phyloP scores from a whole-genome alignment of 176 grass and related monocot genomes.

The Tillandsia leiboldiana region DNA sequence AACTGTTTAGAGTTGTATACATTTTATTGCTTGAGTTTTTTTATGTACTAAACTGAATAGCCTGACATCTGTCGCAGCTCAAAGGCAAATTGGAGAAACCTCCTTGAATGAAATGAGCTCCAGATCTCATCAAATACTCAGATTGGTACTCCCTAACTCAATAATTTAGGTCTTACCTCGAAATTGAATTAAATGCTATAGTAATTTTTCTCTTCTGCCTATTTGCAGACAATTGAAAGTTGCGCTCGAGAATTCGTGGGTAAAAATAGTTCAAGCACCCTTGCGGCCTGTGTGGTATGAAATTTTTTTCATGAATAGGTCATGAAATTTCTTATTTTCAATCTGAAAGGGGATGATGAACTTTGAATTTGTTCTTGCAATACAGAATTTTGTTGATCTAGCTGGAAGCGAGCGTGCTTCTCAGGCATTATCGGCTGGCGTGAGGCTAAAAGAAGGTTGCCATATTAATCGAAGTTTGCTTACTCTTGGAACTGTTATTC shows the following conservation, averaged over 20 bases:
- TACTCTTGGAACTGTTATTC: constrained; percentile 88
- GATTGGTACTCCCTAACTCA: constrained; percentile 42
- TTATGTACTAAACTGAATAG: constrained; percentile 4
- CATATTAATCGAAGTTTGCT: constrained; percentile 91
- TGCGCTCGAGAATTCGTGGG: constrained; percentile 39
- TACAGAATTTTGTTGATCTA: constrained; percentile 90
- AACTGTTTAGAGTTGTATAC: background rate
- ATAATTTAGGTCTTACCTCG: constrained; percentile 12
- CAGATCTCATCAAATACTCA: constrained; percentile 92
- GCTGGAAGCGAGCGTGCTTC: constrained; percentile 92
- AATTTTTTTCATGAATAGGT: constrained; percentile 3
- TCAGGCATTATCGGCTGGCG: constrained; percentile 48
- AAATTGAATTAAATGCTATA: background rate
- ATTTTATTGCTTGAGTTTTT: constrained; percentile 3
- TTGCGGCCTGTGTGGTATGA: constrained; percentile 68
- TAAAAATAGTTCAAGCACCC: constrained; percentile 50
- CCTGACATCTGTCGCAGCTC: constrained; percentile 34
- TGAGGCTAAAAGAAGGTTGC: constrained; percentile 84
- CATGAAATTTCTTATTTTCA: background rate
- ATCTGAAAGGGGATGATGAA: background rate
- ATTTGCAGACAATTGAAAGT: constrained; percentile 60
- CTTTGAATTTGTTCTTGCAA: background rate
- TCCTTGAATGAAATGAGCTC: constrained; percentile 74
- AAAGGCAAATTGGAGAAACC: constrained; percentile 84
- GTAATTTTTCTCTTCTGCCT: background rate